Evolutionary conservation across 805 yeast genomes (phyloP).

Genomic region (Metahyphopichia silvanorum): DNA sequence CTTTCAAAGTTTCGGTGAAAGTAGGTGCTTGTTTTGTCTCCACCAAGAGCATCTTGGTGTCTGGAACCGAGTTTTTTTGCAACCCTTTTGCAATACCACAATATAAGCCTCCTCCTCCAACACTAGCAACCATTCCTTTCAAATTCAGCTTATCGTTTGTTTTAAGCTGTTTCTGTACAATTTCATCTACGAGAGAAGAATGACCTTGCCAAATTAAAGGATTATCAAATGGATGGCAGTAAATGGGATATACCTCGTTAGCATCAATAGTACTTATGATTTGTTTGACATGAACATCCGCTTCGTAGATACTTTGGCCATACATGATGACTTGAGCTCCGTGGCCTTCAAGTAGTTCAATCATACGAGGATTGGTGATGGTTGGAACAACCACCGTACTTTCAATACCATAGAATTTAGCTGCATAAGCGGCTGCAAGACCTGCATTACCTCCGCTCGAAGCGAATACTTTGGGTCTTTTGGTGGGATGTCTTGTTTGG

Average conservation of each 20-base stretch:
- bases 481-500: slow-evolving; percentile 11
- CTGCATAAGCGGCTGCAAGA: slow-evolving; percentile 51
- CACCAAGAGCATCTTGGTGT: slow-evolving; percentile 37
- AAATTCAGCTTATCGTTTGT: slow-evolving; percentile 17
- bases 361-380: slow-evolving; percentile 44
- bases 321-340: slow-evolving; percentile 51
- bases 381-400: slow-evolving; percentile 65
- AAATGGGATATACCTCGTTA: slow-evolving; percentile 33
- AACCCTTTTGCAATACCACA: slow-evolving; percentile 50
- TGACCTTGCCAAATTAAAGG: slow-evolving; percentile 56
- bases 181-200: slow-evolving; percentile 44
- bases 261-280: slow-evolving; percentile 15
- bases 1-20: slow-evolving; percentile 47
- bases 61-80: slow-evolving; percentile 16
- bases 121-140: slow-evolving; percentile 50
- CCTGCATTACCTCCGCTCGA: slow-evolving; percentile 60
- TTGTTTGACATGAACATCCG: slow-evolving; percentile 41
- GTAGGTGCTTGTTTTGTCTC: slow-evolving; percentile 68
- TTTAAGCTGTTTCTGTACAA: slow-evolving; percentile 25
- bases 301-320: slow-evolving; percentile 49
- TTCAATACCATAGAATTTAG: slow-evolving; percentile 29
- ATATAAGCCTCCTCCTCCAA: slow-evolving; percentile 59
- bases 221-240: slow-evolving; percentile 55
- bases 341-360: slow-evolving; percentile 38
- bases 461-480: slow-evolving; percentile 41